Base-by-base conservation (phyloP, 2,329 filamentous ascomycete species). In the Neonectria sp. region DNA sequence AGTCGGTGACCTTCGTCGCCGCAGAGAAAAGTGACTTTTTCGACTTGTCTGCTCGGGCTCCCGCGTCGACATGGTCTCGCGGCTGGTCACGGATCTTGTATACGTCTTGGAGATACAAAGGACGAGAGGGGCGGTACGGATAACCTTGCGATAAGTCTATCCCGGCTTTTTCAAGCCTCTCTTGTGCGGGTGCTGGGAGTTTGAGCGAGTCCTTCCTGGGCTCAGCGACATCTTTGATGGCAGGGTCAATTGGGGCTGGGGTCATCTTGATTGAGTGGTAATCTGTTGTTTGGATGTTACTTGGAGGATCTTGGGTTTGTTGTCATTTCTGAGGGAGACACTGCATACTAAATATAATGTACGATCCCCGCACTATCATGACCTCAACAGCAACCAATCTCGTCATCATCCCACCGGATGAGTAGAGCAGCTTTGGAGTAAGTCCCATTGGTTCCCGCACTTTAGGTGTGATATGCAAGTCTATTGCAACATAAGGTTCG, bases 141-240 rank as follows among this genome's bases (percentile, higher is more conserved):
- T 94, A 94, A 0, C 92, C 92, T 1, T 88, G 81, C 1, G 90
- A 91, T 2, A 94, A 83, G 75, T 94, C 91, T 60, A 94, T 86
- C 2, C 90, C 91, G 0, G 90, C 91, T 68, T 92, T 93, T 71
- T 89, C 87, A 0, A 94, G 83, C 4, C 92, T 86, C 55, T 85
- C 81, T 1, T 85, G 84, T 1, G 91, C 82, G 1, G 86, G 73
- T 11, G 84, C 84, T 3, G 92, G 92, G 7, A 94, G 82, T 1
- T 84, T 85, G 1, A 94, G 83, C 0, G 81, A 90, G 75, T 93
- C 90, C 73, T 93, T 93, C 68, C 81, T 85, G 1, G 87, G 91
- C 67, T 86, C 80, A 7, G 86, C 87, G 15, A 90, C 87, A 75
- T 94, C 92, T 45, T 86, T 86, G 68, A 93, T 93, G 40, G 84